These are phyloP conservation scores for Petrea volubilis DNA, from an alignment of 257 asterid species.

Conservation along the genomic window DNA sequence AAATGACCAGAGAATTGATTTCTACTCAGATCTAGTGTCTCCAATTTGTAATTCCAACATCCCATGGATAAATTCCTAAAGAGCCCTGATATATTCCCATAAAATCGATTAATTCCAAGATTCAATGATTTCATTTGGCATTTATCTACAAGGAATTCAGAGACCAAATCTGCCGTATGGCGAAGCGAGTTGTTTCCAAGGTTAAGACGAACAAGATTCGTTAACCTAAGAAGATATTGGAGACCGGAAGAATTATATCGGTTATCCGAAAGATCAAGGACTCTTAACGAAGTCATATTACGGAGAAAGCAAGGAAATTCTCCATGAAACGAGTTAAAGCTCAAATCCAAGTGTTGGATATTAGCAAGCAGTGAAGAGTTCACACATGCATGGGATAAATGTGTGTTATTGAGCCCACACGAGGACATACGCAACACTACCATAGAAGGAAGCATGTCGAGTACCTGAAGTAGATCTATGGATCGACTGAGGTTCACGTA, in stretches of 20 bases:
- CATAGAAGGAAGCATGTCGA: too few species aligned
- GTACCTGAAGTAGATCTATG: neutral
- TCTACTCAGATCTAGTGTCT: neutral
- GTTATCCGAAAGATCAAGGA: neutral
- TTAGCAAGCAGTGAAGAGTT: too few species aligned
- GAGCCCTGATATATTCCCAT: neutral
- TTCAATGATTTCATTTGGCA: slow-evolving; percentile 6
- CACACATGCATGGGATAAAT: too few species aligned
- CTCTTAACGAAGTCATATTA: too few species aligned
- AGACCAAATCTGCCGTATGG: neutral
- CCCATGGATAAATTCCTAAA: neutral
- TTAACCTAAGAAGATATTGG: neutral
- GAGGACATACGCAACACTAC: too few species aligned
- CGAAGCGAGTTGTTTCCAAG: neutral
- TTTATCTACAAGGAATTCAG: neutral
- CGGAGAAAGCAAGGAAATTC: too few species aligned
- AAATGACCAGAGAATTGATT: neutral
- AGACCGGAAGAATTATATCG: neutral
- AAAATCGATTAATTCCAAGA: neutral
- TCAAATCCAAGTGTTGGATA: too few species aligned
- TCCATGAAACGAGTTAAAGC: too few species aligned
- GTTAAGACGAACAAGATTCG: too few species aligned
- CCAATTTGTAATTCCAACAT: slow-evolving; percentile 9
- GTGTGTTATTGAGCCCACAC: too few species aligned
- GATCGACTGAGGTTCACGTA: neutral